Evolutionary conservation across 345 rosid species (phyloP).

Genomic region (Nasturtium officinale): DNA sequence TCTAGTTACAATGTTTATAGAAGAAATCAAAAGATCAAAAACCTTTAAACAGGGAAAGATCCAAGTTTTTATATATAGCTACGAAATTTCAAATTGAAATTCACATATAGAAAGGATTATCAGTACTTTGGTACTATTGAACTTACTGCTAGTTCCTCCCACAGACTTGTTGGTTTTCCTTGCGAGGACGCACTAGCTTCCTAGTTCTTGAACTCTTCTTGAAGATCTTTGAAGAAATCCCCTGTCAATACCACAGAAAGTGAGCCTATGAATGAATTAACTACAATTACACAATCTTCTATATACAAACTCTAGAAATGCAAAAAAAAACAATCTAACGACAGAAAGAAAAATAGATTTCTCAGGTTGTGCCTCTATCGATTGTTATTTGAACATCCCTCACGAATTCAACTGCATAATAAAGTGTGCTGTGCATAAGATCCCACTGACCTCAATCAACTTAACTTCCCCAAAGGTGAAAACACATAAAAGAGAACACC

Average conservation of each 20-base stretch:
- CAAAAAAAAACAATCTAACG: slow-evolving; percentile 16
- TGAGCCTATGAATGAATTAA: slow-evolving; percentile 20
- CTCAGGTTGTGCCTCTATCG: slow-evolving; percentile 60
- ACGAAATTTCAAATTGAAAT: neutral
- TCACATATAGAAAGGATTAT: neutral
- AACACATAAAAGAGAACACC: slow-evolving; percentile 14
- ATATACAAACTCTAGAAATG: slow-evolving; percentile 8
- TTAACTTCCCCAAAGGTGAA: slow-evolving; percentile 33
- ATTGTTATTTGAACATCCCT: slow-evolving; percentile 83
- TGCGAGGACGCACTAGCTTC: slow-evolving; percentile 74
- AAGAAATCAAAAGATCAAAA: neutral
- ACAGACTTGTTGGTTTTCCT: slow-evolving; percentile 88
- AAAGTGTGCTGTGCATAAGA: slow-evolving; percentile 63
- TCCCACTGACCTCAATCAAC: slow-evolving; percentile 42
- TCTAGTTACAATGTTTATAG: neutral
- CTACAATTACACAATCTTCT: neutral
- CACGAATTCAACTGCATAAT: slow-evolving; percentile 92
- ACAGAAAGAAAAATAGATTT: slow-evolving; percentile 12
- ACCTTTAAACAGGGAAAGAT: neutral
- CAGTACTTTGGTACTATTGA: neutral
- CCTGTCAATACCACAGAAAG: slow-evolving; percentile 52
- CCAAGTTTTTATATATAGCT: slow-evolving; percentile 5
- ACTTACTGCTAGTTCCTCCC: slow-evolving; percentile 92
- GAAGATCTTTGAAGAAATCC: slow-evolving; percentile 89
- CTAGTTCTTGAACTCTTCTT: slow-evolving; percentile 88